Percentiles rank a stretch among this genome's conserved stretches.
Evolutionary conservation across 2,329 filamentous ascomycete genomes (phyloP).

Genomic region (Talaromyces sp.): DNA sequence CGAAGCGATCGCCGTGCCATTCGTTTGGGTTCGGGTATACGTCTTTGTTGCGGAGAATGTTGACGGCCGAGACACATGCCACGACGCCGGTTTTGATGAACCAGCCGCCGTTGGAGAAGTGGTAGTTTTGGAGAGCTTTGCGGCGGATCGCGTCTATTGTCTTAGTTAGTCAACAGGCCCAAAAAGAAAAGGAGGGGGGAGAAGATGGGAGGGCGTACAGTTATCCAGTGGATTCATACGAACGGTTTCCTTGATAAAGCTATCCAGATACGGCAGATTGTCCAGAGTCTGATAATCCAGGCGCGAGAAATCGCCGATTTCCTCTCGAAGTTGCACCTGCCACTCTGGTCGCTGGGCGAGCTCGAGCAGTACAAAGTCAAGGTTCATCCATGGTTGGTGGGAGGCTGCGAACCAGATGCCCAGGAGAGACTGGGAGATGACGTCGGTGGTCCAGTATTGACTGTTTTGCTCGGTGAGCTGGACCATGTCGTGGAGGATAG

Average conservation of each 20-base stretch:
- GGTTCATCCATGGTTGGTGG: slow-evolving; percentile 1
- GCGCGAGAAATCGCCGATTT: background rate
- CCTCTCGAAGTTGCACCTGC: background rate
- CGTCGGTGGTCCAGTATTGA: background rate
- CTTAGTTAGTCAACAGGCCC: background rate
- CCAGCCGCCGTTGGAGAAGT: background rate
- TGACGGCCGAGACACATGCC: background rate
- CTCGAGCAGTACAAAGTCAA: background rate
- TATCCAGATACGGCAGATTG: background rate
- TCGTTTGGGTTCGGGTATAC: background rate
- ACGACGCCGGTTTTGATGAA: background rate
- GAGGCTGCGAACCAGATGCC: slow-evolving; percentile 1
- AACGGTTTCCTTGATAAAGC: background rate
- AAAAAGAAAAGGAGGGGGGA: background rate
- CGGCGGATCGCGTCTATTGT: background rate
- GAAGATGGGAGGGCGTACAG: background rate
- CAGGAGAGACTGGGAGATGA: background rate
- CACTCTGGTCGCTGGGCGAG: background rate
- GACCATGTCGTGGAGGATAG: background rate
- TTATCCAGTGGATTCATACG: background rate
- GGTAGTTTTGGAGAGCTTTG: slow-evolving; percentile 1
- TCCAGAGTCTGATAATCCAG: background rate
- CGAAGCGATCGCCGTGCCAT: background rate
- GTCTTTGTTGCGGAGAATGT: background rate
- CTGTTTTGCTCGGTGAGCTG: background rate